Percentiles rank a stretch among this genome's conserved stretches.
phyloP scores from a whole-genome alignment of 176 grass and related monocot species.

The Juncus effusus region DNA sequence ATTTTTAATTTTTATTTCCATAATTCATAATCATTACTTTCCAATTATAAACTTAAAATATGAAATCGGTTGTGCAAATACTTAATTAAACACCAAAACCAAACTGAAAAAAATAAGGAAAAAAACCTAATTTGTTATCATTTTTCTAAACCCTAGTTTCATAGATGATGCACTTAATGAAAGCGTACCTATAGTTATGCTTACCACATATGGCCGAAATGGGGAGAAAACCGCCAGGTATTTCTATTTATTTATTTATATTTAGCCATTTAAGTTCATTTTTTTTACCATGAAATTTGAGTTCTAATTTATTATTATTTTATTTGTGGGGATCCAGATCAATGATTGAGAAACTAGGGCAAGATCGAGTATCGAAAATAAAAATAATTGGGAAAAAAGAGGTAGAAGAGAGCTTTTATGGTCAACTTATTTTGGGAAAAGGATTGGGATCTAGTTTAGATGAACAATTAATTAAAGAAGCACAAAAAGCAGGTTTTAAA shows the following conservation, averaged over 20 bases:
- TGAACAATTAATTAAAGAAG: constrained; percentile 75
- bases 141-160: constrained; percentile 52
- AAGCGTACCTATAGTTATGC: constrained; percentile 56
- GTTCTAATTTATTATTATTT: constrained; percentile 14
- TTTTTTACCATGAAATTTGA: background rate
- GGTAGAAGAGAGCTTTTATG: constrained; percentile 87
- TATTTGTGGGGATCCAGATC: constrained; percentile 39
- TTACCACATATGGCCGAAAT: constrained; percentile 67
- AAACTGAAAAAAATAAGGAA: too few relatives aligned
- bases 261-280: background rate
- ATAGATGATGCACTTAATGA: constrained; percentile 83
- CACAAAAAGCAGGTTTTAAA: constrained; percentile 62
- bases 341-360: constrained; percentile 65
- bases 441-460: constrained; percentile 70
- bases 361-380: constrained; percentile 59
- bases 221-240: constrained; percentile 90
- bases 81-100: too few relatives aligned
- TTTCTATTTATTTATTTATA: constrained; percentile 7
- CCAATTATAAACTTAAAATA: too few relatives aligned
- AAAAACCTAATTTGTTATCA: constrained; percentile 1
- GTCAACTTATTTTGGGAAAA: constrained; percentile 87
- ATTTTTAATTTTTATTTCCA: too few relatives aligned
- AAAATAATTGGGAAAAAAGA: constrained; percentile 85
- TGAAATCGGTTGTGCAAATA: too few relatives aligned
- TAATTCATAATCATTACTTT: too few relatives aligned